These are phyloP conservation scores for Neurospora sp. DNA, from an alignment of 495 filamentous ascomycete genomes.

Conservation along the genomic window DNA sequence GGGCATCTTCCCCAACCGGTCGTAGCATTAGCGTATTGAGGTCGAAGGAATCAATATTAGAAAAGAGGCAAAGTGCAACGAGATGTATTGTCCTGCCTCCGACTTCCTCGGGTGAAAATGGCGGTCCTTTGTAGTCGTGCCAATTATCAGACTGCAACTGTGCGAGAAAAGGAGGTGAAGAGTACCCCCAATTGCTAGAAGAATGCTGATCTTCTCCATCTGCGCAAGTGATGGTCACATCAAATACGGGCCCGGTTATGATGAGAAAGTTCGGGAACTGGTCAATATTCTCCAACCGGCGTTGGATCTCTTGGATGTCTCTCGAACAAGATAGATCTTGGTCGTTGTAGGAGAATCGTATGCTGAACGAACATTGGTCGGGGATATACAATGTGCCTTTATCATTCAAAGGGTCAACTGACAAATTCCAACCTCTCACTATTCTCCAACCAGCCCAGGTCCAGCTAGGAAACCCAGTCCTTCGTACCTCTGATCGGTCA, in stretches of 20 bases:
- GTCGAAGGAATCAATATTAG: too few species aligned
- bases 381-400: too few species aligned
- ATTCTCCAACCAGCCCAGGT: background rate
- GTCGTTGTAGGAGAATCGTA: background rate
- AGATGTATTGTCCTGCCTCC: background rate
- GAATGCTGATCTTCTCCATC: background rate
- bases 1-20: too few species aligned
- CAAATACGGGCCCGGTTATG: background rate
- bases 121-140: background rate
- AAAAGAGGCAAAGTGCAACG: background rate
- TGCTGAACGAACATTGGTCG: fast-evolving
- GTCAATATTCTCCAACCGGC: fast-evolving
- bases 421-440: too few species aligned
- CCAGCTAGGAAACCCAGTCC: background rate
- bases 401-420: too few species aligned
- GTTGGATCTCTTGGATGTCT: fast-evolving
- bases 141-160: background rate
- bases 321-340: fast-evolving
- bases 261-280: background rate
- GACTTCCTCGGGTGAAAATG: background rate
- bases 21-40: too few species aligned
- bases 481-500: background rate
- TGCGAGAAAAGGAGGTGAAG: background rate
- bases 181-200: background rate
- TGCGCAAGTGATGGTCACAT: background rate